Evolutionary conservation across 352 stramenopile species (phyloP).

Genomic region (Phytophthora brassicae): DNA sequence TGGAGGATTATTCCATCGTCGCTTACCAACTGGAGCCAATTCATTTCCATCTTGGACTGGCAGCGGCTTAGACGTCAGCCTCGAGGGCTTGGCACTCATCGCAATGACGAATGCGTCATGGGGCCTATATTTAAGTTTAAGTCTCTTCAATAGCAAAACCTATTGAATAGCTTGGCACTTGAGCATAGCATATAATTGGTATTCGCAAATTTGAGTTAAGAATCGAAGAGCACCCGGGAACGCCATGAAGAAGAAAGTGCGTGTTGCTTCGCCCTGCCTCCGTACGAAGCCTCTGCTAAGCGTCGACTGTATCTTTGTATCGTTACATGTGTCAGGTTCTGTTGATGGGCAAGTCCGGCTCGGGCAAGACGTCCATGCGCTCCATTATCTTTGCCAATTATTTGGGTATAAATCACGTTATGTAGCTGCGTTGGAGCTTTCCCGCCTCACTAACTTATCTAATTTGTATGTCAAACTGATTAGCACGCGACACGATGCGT

Average conservation of each 20-base stretch:
- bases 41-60: conserved; percentile 10
- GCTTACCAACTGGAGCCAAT: conserved; percentile 20
- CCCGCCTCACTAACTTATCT: neutral
- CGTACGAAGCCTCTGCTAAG: neutral
- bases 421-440: neutral
- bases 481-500: conserved; percentile 96
- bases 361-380: conserved; percentile 99
- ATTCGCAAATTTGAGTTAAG: no score
- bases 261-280: neutral
- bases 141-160: no score
- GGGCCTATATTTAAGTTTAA: neutral
- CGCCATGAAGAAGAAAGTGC: conserved; percentile 69
- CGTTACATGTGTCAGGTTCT: conserved; percentile 74
- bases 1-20: conserved; percentile 33
- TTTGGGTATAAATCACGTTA: conserved; percentile 72
- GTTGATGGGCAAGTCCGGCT: conserved; percentile 95
- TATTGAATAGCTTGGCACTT: no score
- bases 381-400: conserved; percentile 99
- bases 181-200: no score
- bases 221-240: neutral
- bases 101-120: neutral
- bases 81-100: conserved; percentile 14
- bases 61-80: conserved; percentile 23
- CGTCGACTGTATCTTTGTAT: neutral
- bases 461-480: neutral